Conservation (phyloP, 139 green algal species). For the Chloropicon primus region DNA sequence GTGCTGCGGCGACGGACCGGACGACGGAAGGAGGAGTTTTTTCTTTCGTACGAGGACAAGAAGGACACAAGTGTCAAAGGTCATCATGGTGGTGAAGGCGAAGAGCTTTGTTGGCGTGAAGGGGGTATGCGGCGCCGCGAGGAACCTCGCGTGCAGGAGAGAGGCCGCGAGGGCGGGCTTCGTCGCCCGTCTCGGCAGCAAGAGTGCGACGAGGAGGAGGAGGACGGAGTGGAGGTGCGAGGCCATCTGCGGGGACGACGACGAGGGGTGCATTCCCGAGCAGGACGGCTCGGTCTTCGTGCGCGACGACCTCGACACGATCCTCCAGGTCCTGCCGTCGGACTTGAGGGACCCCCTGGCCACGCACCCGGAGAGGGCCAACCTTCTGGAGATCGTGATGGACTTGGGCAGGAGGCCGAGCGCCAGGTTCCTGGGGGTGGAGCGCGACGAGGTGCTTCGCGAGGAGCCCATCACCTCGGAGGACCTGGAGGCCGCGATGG, state of each 20-base stretch:
- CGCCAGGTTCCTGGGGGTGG: conserved; percentile 46
- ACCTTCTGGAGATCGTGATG: conserved; percentile 75
- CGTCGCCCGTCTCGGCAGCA: not conserved
- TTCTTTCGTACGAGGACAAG: too few species aligned
- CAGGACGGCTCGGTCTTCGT: conserved; percentile 62
- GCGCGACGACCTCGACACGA: conserved; percentile 60
- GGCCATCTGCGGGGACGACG: conserved; percentile 1
- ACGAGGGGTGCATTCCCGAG: conserved; percentile 26
- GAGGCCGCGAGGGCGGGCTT: not conserved
- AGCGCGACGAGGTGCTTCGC: conserved; percentile 36
- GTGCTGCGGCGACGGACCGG: too few species aligned
- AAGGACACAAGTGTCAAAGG: too few species aligned
- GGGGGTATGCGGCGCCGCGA: too few species aligned
- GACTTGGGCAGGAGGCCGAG: conserved; percentile 61
- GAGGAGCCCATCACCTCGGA: conserved; percentile 36
- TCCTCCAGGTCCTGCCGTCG: conserved; percentile 63
- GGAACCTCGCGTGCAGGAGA: too few species aligned
- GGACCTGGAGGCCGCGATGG: conserved; percentile 37
- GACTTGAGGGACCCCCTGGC: conserved; percentile 51
- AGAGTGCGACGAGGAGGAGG: not conserved
- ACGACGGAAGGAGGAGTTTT: too few species aligned
- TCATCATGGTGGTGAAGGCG: too few species aligned
- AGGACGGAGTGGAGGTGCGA: not conserved
- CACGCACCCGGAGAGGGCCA: conserved; percentile 43
- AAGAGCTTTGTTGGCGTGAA: too few species aligned